Evolutionary conservation across 2,329 filamentous ascomycete genomes (phyloP).

Genomic region (Nemania abortiva): DNA sequence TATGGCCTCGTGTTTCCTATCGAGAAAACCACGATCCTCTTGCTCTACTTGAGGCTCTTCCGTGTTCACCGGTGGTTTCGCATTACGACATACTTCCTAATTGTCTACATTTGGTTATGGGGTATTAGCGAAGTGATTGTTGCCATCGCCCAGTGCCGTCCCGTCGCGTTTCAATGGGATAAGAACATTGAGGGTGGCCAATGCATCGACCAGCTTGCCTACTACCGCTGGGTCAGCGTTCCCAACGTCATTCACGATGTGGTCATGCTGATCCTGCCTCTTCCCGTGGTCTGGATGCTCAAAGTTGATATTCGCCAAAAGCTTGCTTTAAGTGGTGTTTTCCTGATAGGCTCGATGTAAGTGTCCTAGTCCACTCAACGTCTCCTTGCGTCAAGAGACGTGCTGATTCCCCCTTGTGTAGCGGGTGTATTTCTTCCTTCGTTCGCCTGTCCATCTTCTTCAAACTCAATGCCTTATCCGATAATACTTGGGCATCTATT

Average conservation of each 20-base stretch:
- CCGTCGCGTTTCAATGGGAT: slow-evolving; percentile 33
- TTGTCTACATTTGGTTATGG: slow-evolving; percentile 39
- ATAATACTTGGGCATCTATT: slow-evolving; percentile 39
- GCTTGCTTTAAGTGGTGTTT: slow-evolving; percentile 36
- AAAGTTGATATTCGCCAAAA: slow-evolving; percentile 36
- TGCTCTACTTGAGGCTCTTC: slow-evolving; percentile 38
- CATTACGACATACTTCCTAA: slow-evolving; percentile 34
- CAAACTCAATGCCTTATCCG: slow-evolving; percentile 29
- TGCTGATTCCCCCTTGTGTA: slow-evolving; percentile 17
- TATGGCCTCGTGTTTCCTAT: slow-evolving; percentile 36
- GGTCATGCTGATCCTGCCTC: slow-evolving; percentile 37
- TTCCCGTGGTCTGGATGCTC: slow-evolving; percentile 35
- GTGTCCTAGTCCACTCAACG: background rate
- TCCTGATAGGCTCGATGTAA: slow-evolving; percentile 40
- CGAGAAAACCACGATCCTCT: slow-evolving; percentile 37
- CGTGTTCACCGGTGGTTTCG: slow-evolving; percentile 36
- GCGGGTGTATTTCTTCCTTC: slow-evolving; percentile 39
- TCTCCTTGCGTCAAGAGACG: background rate
- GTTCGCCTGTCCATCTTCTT: slow-evolving; percentile 36
- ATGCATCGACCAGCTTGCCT: slow-evolving; percentile 26
- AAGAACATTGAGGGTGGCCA: slow-evolving; percentile 27
- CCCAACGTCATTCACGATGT: slow-evolving; percentile 38
- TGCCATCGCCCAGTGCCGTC: slow-evolving; percentile 32
- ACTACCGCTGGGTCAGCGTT: slow-evolving; percentile 31
- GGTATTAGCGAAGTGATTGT: slow-evolving; percentile 30